phyloP scores from a whole-genome alignment of 202 grass and related monocot species.

The Elaeis oleifera region DNA sequence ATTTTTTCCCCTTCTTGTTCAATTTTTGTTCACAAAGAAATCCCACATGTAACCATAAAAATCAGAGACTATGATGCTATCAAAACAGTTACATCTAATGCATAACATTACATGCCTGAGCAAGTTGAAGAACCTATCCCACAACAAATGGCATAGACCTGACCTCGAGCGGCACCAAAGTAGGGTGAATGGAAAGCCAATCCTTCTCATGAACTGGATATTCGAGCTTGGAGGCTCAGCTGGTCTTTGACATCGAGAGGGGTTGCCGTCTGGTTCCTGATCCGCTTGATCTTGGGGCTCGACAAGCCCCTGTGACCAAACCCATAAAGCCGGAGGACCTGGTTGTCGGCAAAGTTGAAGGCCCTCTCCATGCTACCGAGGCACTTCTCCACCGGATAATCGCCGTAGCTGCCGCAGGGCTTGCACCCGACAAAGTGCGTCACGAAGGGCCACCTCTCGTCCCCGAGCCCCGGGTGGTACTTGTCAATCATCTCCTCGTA shows the following conservation, averaged over 20 bases:
- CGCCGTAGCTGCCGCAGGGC: conserved; percentile 44
- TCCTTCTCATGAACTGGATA: conserved; percentile 1
- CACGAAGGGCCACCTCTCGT: conserved; percentile 59
- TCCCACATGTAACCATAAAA: neutral
- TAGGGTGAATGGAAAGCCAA: too few relatives aligned
- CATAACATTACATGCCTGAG: neutral
- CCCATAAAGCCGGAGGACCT: conserved; percentile 51
- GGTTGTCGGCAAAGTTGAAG: conserved; percentile 70
- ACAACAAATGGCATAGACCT: conserved; percentile 8
- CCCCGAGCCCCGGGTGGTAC: conserved; percentile 53
- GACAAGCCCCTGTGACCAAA: conserved; percentile 43
- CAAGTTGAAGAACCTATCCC: conserved; percentile 19
- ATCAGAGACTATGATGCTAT: neutral
- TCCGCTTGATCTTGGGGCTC: conserved; percentile 40
- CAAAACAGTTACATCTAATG: neutral
- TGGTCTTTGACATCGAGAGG: conserved; percentile 37
- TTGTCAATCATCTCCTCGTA: conserved; percentile 65
- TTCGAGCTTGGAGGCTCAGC: conserved; percentile 39
- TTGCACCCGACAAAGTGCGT: conserved; percentile 68
- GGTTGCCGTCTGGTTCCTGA: conserved; percentile 13
- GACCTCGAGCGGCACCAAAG: neutral
- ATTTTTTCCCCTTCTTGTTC: neutral
- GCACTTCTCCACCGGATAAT: conserved; percentile 48
- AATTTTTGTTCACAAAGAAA: neutral
- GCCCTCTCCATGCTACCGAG: conserved; percentile 56